Percentiles rank a stretch among this genome's conserved stretches.
phyloP scores from a whole-genome alignment of 1,139 yeast genomes.

The Hansenula lynferdii region DNA sequence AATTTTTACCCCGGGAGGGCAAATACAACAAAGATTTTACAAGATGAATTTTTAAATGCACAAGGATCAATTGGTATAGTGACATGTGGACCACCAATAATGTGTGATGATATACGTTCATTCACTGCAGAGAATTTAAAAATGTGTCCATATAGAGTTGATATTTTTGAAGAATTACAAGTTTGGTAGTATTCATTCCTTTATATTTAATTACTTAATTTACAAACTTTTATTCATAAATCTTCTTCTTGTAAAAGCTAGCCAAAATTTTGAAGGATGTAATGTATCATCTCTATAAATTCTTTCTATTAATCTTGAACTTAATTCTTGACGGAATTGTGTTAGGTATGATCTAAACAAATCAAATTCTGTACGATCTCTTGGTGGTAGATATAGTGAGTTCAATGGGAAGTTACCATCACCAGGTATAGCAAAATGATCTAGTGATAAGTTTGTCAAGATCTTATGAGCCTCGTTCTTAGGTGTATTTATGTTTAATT shows the following conservation, averaged over 20 bases:
- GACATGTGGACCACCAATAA: constrained; percentile 47
- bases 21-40: constrained; percentile 12
- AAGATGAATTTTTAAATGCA: constrained; percentile 13
- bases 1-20: constrained; percentile 18
- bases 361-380: constrained; percentile 70
- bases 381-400: constrained; percentile 74
- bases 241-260: constrained; percentile 90
- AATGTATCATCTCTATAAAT: constrained; percentile 54
- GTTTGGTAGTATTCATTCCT: too few species aligned
- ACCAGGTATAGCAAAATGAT: constrained; percentile 89
- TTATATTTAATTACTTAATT: not conserved
- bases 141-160: constrained; percentile 15
- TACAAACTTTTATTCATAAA: constrained; percentile 80
- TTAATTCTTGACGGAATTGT: constrained; percentile 94
- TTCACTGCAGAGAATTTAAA: constrained; percentile 13
- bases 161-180: constrained; percentile 23
- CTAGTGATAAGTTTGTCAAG: constrained; percentile 81
- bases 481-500: constrained; percentile 42
- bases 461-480: constrained; percentile 65
- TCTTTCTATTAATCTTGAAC: constrained; percentile 70
- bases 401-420: constrained; percentile 93
- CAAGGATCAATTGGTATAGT: constrained; percentile 19
- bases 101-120: constrained; percentile 46
- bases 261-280: constrained; percentile 79
- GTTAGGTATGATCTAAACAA: constrained; percentile 73